Conservation (phyloP, 331 rosid species). For the Quercus tomentella region DNA sequence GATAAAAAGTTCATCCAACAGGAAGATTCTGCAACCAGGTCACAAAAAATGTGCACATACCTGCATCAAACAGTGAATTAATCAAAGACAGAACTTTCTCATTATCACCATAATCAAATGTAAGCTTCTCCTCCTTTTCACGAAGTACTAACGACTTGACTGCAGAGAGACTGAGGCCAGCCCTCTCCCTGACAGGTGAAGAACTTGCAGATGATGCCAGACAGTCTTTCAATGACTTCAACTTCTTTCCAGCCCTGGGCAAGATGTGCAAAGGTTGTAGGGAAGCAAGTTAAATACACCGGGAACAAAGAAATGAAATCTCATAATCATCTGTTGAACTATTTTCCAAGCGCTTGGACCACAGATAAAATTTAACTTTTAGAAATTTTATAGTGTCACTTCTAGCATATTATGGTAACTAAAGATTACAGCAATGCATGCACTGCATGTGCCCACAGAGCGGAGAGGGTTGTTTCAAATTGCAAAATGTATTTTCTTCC, state of each 20-base stretch:
- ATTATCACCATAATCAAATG: slow-evolving; percentile 50
- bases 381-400: not conserved
- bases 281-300: slow-evolving; percentile 12
- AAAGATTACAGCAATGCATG: not conserved
- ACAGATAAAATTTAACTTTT: slow-evolving; percentile 1
- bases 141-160: slow-evolving; percentile 82
- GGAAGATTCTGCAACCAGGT: slow-evolving; percentile 18
- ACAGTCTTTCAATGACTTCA: slow-evolving; percentile 74
- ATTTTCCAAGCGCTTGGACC: not conserved
- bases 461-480: too few relatives aligned
- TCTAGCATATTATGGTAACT: not conserved
- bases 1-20: slow-evolving; percentile 3
- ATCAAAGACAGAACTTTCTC: slow-evolving; percentile 67
- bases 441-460: not conserved
- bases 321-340: slow-evolving; percentile 7
- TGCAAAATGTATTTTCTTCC: not conserved
- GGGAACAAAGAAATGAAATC: slow-evolving; percentile 3
- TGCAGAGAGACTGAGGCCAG: slow-evolving; percentile 68
- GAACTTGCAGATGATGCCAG: slow-evolving; percentile 55
- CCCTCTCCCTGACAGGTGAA: slow-evolving; percentile 75
- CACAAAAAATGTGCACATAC: slow-evolving; percentile 52
- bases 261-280: slow-evolving; percentile 27
- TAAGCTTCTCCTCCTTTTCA: slow-evolving; percentile 74
- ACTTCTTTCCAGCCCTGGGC: slow-evolving; percentile 77
- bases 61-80: slow-evolving; percentile 70